Evolutionary conservation across 768 basidiomycete genomes (phyloP), one percentile per base, ranked within the genome.

Genomic region (Agaricus bisporus): DNA sequence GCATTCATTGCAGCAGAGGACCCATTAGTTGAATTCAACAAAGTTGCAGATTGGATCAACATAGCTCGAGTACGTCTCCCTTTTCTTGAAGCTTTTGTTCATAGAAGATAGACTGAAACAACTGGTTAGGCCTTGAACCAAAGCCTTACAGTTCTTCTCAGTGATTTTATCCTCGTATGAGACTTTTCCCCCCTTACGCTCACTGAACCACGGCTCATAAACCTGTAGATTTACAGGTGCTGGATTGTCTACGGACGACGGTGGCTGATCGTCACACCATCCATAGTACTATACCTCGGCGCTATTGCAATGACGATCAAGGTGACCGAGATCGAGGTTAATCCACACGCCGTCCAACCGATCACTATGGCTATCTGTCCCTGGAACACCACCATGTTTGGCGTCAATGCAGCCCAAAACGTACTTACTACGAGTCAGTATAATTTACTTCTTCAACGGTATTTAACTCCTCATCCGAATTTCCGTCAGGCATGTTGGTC

Each of bases 151-250:
- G 18, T 45, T 20, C 11, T 45, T 4, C 15, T 53, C 38, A 17
- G 51, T 3, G 51, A 53, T n/a, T 53, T 53, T 22, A 36, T 53
- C 36, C 37, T 53, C n/a, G 51, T 53, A 39, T 5, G 51, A 15
- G 4, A 18, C 25, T 22, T 45, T 7, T 26, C 3, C 12, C 22
- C 3, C 12, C 22, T 18, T 22, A 9, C 14, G 15, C 6, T 17
- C 18, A 11, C 10, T 15, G 5, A 18, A n/a, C 17, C 26, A 41
- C 17, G 9, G n/a, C 4, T 12, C 8, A 41, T 17, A 8, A 25
- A 4, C 28, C 6, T 8, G 17, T 29, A 53, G 51, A 20, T 53
- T 4, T 53, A 53, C 36, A 22, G 44, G 7, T 53, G 51, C n/a
- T 53, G 51, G 51, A 35, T 51, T 14, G 50, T 44, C n/a, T 51